phyloP scores from a whole-genome alignment of 768 basidiomycete species.

The Auricularia cornea region DNA sequence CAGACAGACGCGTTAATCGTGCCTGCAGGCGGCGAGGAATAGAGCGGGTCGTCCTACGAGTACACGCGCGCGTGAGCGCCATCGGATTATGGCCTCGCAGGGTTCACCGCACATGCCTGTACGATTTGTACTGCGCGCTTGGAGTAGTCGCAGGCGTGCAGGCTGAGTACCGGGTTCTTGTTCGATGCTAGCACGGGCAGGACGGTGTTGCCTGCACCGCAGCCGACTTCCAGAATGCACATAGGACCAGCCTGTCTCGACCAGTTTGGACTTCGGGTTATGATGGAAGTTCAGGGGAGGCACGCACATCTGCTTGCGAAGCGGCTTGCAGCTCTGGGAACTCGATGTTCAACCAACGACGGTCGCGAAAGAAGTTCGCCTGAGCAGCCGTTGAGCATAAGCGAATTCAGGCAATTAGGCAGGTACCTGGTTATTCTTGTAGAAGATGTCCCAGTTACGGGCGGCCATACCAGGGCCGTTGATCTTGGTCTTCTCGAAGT shows the following conservation, averaged over 20 bases:
- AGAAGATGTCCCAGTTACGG: slow-evolving; percentile 52
- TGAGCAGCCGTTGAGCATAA: neutral
- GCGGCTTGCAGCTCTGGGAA: slow-evolving; percentile 81
- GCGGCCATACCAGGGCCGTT: slow-evolving; percentile 55
- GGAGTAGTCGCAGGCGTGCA: slow-evolving; percentile 89
- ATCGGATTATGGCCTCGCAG: no score
- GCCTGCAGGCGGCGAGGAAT: slow-evolving; percentile 57
- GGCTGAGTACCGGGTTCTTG: slow-evolving; percentile 61
- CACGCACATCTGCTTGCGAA: slow-evolving; percentile 52
- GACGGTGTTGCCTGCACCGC: slow-evolving; percentile 91
- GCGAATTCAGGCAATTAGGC: slow-evolving; percentile 52
- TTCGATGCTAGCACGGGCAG: slow-evolving; percentile 84
- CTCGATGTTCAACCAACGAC: slow-evolving; percentile 94
- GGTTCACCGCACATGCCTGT: no score
- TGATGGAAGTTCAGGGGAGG: neutral
- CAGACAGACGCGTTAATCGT: slow-evolving; percentile 75
- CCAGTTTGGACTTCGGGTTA: neutral
- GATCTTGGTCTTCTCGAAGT: slow-evolving; percentile 60
- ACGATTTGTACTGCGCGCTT: slow-evolving; percentile 83
- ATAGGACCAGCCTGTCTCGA: slow-evolving; percentile 61
- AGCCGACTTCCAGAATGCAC: slow-evolving; percentile 82
- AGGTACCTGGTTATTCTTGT: slow-evolving; percentile 20
- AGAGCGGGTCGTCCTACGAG: slow-evolving; percentile 61
- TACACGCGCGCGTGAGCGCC: neutral
- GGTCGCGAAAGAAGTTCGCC: slow-evolving; percentile 84